These are phyloP conservation scores for Pseudogymnoascus sp. DNA, from an alignment of 2,329 filamentous ascomycete genomes.

Conservation along the genomic window DNA sequence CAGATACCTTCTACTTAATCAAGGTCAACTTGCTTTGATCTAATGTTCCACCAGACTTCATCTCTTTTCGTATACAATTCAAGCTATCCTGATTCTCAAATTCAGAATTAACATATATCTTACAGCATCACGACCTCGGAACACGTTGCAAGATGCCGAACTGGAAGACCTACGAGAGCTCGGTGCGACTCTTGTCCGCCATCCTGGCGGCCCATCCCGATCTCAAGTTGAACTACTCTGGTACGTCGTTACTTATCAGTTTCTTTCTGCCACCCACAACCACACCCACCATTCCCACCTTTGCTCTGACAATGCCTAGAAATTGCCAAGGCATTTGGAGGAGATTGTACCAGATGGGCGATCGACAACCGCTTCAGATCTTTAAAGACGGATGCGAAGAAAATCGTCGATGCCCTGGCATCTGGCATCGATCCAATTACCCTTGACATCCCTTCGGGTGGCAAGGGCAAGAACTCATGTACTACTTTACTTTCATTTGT, in stretches of 20 bases:
- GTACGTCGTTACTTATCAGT: constrained; percentile 34
- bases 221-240: constrained; percentile 50
- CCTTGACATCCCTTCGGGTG: constrained; percentile 17
- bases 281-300: background rate
- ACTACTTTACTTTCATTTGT: background rate
- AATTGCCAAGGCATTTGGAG: constrained; percentile 23
- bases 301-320: constrained; percentile 13
- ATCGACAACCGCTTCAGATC: constrained; percentile 33
- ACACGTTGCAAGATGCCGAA: constrained; percentile 38
- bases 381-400: constrained; percentile 31
- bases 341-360: constrained; percentile 27
- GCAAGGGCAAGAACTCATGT: constrained; percentile 8
- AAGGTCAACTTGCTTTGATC: background rate
- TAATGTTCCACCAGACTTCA: background rate
- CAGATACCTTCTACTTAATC: background rate
- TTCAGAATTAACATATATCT: background rate
- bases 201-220: constrained; percentile 49
- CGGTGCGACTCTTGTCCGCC: constrained; percentile 51
- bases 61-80: background rate
- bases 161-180: constrained; percentile 52
- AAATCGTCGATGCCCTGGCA: constrained; percentile 26
- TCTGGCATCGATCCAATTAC: constrained; percentile 28
- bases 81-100: background rate
- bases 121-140: background rate
- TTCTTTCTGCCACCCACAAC: constrained; percentile 11